phyloP scores from a whole-genome alignment of 768 basidiomycete genomes.

The Cantharellus cinnabarinus region DNA sequence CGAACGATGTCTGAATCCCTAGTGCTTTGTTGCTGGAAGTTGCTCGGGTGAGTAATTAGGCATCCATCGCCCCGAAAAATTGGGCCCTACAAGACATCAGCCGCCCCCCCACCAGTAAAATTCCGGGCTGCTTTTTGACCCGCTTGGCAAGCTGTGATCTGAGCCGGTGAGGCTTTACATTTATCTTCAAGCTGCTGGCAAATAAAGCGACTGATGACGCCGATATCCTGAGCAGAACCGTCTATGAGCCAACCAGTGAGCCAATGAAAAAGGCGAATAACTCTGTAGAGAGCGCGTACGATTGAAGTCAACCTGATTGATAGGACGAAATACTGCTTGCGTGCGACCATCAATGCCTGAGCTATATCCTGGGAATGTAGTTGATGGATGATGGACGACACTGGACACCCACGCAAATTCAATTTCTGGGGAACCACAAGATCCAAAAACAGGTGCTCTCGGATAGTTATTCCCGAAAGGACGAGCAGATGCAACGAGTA shows the following conservation, averaged over 20 bases:
- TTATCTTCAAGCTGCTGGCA: background rate
- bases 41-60: no score
- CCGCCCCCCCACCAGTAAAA: background rate
- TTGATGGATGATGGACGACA: background rate
- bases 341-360: slow-evolving; percentile 4
- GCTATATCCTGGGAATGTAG: background rate
- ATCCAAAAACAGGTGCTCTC: background rate
- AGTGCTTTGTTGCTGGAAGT: no score
- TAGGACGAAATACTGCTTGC: slow-evolving; percentile 1
- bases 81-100: slow-evolving; percentile 1
- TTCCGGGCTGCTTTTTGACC: background rate
- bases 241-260: background rate
- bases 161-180: slow-evolving; percentile 2
- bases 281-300: background rate
- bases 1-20: no score
- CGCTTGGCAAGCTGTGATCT: background rate
- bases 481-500: background rate
- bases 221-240: slow-evolving; percentile 1
- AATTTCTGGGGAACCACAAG: background rate
- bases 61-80: background rate
- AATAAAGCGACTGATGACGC: slow-evolving; percentile 3
- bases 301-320: slow-evolving; percentile 3
- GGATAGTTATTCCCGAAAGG: background rate
- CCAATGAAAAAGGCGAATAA: background rate
- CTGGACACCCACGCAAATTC: background rate